Conservation (phyloP, 1,284 basidiomycete genomes). For the Pseudozyma hubeiensis region DNA sequence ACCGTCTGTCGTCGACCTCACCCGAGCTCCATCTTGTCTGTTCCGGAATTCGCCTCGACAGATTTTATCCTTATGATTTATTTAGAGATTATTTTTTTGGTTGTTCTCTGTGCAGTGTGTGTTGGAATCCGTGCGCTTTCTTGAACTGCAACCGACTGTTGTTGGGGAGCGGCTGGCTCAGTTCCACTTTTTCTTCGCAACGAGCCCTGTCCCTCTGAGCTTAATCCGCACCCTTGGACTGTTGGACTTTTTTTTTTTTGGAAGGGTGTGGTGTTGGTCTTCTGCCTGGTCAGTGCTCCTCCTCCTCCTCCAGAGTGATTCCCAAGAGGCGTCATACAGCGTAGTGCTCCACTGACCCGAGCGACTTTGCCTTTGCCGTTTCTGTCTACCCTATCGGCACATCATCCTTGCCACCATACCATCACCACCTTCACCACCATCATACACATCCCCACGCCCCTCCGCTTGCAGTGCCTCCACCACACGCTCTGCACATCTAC, state of each 20-base stretch:
- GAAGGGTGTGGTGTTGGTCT: slow-evolving; percentile 4
- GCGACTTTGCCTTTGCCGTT: too few species aligned
- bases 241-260: slow-evolving; percentile 2
- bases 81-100: not conserved
- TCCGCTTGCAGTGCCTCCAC: slow-evolving; percentile 11
- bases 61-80: not conserved
- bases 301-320: not conserved
- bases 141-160: not conserved
- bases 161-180: not conserved
- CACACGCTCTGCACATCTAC: slow-evolving; percentile 8
- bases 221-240: not conserved
- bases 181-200: not conserved
- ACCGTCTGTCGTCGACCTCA: too few species aligned
- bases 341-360: not conserved
- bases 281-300: slow-evolving; percentile 10
- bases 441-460: slow-evolving; percentile 2
- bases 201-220: not conserved
- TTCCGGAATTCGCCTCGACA: too few species aligned
- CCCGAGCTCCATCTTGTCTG: too few species aligned
- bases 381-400: not conserved
- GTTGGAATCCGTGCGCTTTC: not conserved
- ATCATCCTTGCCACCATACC: slow-evolving; percentile 26
- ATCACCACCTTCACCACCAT: slow-evolving; percentile 7
- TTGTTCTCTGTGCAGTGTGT: not conserved
- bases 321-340: not conserved